Evolutionary conservation across 768 basidiomycete genomes (phyloP), one percentile per base, ranked within the genome.

Genomic region (Psilocybe cubensis): DNA sequence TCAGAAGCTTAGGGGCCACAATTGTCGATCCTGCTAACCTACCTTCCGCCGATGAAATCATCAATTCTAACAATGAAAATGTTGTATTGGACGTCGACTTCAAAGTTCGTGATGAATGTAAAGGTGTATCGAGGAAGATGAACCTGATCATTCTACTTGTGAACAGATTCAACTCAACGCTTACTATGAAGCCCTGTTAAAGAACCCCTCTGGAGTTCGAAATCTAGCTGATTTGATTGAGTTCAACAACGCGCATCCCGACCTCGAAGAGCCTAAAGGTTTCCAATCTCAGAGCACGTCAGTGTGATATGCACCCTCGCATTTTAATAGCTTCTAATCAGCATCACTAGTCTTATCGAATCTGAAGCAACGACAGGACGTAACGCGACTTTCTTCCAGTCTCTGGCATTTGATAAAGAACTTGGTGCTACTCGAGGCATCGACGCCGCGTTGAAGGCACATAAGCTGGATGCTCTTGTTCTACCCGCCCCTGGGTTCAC

Each of bases 11-110:
- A 1, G 82, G 82, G 1, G 81, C 81, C 0, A 77, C 79, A 1
- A 73, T 89, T 3, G 75, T 88, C 6, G 87, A 89, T 63, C 84
- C 86, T 0, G 83, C 85, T 1, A 83, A 88, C 56, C 70, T 89
- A 14, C 80, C 85, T 0, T 81, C 81, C 24, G 82, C 80, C 2
- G 74, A 78, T 0, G 84, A 83, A 52, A 76, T 84, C 10, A 62
- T 76, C 18, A 57, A 62, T 2, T 80, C 81, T 0, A 77, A 78
- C 12, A 83, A 85, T 54, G 85, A 88, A 66, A 80, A 74, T 0
- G 67, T 83, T 14, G 86, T 87, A 2, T 59, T 84, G n/a, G 62
- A 74, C 10, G 71, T 75, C 0, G 86, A 88, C 59, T 84, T 88
- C 71, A 88, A 86, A 77, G 87, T 81, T 47, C 40, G 66, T n/a